Conservation (phyloP, 1,139 yeast species). For the Hyphopichia burtonii region DNA sequence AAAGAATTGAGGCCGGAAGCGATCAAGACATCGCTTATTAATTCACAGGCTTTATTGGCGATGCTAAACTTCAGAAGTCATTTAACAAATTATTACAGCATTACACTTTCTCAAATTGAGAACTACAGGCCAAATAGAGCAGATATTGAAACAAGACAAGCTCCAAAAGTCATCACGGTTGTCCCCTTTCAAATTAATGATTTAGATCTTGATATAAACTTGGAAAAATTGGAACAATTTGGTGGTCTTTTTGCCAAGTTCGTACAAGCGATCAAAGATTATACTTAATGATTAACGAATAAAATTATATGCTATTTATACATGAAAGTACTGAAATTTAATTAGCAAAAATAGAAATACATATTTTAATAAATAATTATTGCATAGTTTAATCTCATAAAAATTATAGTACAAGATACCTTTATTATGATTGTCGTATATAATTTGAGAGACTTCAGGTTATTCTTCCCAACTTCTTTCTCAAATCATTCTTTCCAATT, state of each 20-base stretch:
- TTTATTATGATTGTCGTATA: too few species aligned
- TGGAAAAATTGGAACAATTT: constrained; percentile 8
- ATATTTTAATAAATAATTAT: too few species aligned
- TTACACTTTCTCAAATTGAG: constrained; percentile 20
- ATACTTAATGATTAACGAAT: neutral
- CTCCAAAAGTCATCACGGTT: constrained; percentile 15
- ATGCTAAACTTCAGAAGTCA: constrained; percentile 21
- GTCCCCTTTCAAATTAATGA: constrained; percentile 10
- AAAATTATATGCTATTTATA: neutral
- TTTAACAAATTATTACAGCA: constrained; percentile 19
- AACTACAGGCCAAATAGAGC: constrained; percentile 22
- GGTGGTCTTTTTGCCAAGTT: constrained; percentile 12
- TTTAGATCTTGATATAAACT: constrained; percentile 7
- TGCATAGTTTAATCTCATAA: too few species aligned
- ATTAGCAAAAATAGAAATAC: too few species aligned
- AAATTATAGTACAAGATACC: too few species aligned
- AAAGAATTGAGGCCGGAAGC: constrained; percentile 6
- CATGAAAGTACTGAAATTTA: too few species aligned
- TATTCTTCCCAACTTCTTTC: neutral
- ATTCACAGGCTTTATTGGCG: constrained; percentile 22
- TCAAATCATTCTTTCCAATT: neutral
- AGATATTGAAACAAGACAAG: constrained; percentile 26
- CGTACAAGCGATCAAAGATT: constrained; percentile 10
- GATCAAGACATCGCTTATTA: constrained; percentile 9
- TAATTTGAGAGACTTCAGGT: too few species aligned